Base-by-base conservation (phyloP, 768 basidiomycete species). In the Sporobolomyces phaffii region DNA sequence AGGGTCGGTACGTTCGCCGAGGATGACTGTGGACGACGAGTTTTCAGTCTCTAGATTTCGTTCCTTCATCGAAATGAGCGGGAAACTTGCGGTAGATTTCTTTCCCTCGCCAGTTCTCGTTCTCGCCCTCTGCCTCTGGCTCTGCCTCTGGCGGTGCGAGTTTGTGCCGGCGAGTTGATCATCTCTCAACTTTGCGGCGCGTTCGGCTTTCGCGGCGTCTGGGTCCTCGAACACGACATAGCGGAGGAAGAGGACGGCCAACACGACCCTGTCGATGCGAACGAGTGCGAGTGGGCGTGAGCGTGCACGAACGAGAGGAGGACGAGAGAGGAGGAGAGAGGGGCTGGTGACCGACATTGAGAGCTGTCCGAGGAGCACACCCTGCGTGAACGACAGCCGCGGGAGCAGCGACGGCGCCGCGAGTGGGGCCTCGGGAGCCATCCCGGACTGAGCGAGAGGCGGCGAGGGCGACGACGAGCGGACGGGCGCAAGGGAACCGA, bases 221-320 rank as follows among this genome's bases (percentile, higher is more conserved):
- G 78, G 69, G 9, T 89, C 85, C 73, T 96, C 90, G 69, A 99
- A 86, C 76, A 99, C 96, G 62, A 98, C 86, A 79, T 96, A 98
- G 76, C 90, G 89, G 78, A 99, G 85, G 76, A 99, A 84, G 68
- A 92, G 79, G 51, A 73, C 53, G 13, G 68, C 72, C 26, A 76
- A 48, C 29, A 76, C 14, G 34, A 76, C 62, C 47, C 75, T 75
- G 62, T 8, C 0, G 33, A 10, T 22, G 14, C n/a, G 20, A 45
- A 24, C n/a, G 10, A 22, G n/a, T 31, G 24, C 14, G n/a, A 22
- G 5, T n/a, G 22, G 48, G 28, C 14, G 17, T 3, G 28, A 11
- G 1, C 8, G 33, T 11, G 24, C 26, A n/a, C 31, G 81, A 10
- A n/a, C n/a, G 18, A 10, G 34, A 10, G 5, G 26, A 17, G 43